Conservation (phyloP, 805 yeast genomes). For the Priceomyces haplophilus region DNA sequence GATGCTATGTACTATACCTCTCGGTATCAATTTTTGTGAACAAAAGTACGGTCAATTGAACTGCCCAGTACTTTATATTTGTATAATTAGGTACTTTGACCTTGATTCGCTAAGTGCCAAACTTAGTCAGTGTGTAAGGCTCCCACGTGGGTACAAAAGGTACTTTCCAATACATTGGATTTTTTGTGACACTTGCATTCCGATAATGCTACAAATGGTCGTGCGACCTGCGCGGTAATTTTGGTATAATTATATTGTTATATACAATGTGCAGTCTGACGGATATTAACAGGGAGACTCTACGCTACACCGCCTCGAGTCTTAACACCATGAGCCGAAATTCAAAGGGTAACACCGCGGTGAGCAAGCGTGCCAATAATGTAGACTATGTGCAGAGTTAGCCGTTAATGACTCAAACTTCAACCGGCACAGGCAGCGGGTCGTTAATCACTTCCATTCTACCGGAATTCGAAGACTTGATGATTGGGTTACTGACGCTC, state of each 20-base stretch:
- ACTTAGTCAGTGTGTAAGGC: neutral
- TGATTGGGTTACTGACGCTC: constrained; percentile 71
- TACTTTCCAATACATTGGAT: neutral
- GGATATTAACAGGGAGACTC: neutral
- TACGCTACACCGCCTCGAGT: no score
- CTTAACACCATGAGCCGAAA: no score
- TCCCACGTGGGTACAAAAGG: constrained; percentile 1
- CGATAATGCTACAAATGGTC: constrained; percentile 1
- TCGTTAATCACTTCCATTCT: constrained; percentile 11
- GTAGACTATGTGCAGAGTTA: no score
- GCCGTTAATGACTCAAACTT: constrained; percentile 6
- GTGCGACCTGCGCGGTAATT: neutral
- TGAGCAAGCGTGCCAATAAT: no score
- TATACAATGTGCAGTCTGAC: neutral
- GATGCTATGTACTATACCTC: no score
- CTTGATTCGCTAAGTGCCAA: neutral
- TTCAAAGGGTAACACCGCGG: no score
- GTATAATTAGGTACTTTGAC: neutral
- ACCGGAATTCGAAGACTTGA: constrained; percentile 16
- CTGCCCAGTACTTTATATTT: neutral
- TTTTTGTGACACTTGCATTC: constrained; percentile 1
- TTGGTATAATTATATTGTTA: neutral
- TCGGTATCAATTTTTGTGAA: no score
- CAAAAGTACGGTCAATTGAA: no score
- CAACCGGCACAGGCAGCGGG: constrained; percentile 14